Evolutionary conservation across 441 rosid species (phyloP).

Genomic region (Gossypium trilobum): DNA sequence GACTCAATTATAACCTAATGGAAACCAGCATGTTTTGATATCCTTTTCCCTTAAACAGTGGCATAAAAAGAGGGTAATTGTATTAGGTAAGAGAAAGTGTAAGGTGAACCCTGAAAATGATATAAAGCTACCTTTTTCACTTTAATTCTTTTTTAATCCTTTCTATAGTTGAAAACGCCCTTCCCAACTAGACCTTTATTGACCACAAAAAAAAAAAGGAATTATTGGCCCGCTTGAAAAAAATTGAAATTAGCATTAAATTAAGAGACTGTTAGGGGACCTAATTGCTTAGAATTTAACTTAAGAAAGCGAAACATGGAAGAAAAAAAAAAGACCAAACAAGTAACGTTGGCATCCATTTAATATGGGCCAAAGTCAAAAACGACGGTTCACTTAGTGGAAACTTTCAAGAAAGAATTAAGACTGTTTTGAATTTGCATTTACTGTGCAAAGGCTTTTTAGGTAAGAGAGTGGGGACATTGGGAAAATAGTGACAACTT

Average conservation of each 20-base stretch:
- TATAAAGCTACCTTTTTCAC: neutral
- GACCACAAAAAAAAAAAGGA: neutral
- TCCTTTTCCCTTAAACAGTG: too few relatives aligned
- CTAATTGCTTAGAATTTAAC: neutral
- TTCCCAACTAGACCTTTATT: neutral
- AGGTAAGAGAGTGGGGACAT: neutral
- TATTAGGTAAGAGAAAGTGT: too few relatives aligned
- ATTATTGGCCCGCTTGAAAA: neutral
- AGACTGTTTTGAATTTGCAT: too few relatives aligned
- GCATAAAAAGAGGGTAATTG: too few relatives aligned
- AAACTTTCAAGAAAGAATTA: neutral
- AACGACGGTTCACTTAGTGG: neutral
- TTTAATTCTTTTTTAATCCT: neutral
- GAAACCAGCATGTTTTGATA: too few relatives aligned
- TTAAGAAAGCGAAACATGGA: too few relatives aligned
- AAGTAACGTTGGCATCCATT: neutral
- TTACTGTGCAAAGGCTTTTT: neutral
- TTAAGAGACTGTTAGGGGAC: neutral
- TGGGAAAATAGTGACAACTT: too few relatives aligned
- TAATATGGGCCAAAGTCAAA: neutral
- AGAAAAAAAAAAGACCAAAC: neutral
- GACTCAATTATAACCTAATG: too few relatives aligned
- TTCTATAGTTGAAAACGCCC: neutral
- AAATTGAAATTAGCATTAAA: neutral
- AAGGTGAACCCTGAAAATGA: neutral